Conservation (phyloP, 2,329 filamentous ascomycete genomes). For the Talaromyces sp. region DNA sequence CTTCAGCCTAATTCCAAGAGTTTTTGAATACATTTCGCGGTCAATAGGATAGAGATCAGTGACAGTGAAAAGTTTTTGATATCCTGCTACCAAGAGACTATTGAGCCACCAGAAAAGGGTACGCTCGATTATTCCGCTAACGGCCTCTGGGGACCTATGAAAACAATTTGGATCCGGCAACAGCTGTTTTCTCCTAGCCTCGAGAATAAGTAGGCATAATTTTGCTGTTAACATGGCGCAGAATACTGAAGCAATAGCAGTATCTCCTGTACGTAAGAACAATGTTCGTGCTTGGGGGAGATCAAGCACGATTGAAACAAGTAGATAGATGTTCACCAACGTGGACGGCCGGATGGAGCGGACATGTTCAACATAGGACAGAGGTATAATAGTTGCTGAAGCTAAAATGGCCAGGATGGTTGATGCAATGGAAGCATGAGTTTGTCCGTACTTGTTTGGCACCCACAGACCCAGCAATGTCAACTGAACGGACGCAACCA, state of each 20-base stretch:
- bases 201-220: conserved; percentile 37
- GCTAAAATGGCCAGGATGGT: conserved; percentile 1
- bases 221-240: conserved; percentile 37
- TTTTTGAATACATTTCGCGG: too few relatives aligned
- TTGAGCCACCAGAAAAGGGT: conserved; percentile 37
- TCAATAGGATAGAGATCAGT: conserved; percentile 23
- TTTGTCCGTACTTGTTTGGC: too few relatives aligned
- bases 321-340: conserved; percentile 35
- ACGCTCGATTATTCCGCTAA: conserved; percentile 25
- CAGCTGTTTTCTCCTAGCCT: conserved; percentile 39
- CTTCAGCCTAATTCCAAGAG: too few relatives aligned
- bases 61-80: conserved; percentile 18
- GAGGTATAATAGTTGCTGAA: conserved; percentile 4
- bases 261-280: conserved; percentile 27
- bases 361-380: conserved; percentile 19
- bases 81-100: conserved; percentile 23
- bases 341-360: conserved; percentile 24
- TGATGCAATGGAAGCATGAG: conserved; percentile 5
- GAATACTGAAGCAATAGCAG: conserved; percentile 31
- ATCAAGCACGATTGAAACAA: conserved; percentile 40
- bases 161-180: conserved; percentile 17
- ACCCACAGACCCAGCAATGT: too few relatives aligned
- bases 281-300: conserved; percentile 36
- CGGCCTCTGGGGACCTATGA: conserved; percentile 20
- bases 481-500: too few relatives aligned